phyloP scores from a whole-genome alignment of 2,329 filamentous ascomycete species.

The Colletotrichum camelliae region DNA sequence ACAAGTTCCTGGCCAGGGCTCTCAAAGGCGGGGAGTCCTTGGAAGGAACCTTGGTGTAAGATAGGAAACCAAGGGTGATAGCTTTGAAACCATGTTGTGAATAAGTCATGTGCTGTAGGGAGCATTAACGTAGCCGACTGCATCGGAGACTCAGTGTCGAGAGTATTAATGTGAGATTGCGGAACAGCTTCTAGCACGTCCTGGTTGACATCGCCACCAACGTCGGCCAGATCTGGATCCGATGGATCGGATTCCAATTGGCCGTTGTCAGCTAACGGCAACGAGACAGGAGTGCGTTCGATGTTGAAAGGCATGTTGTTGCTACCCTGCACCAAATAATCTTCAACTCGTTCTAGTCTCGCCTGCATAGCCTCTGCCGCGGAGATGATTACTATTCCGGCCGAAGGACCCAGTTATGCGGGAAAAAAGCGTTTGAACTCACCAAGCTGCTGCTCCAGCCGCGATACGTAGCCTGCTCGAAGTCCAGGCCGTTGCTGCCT shows the following conservation, averaged over 20 bases:
- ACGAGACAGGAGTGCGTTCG: neutral
- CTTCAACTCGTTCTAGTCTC: neutral
- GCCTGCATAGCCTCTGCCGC: neutral
- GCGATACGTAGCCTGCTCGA: neutral
- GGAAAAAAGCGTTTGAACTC: neutral
- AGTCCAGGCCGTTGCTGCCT: neutral
- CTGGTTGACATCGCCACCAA: neutral
- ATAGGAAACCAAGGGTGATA: neutral
- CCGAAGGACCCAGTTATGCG: neutral
- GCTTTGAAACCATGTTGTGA: neutral
- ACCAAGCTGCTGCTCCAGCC: neutral
- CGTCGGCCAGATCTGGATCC: neutral
- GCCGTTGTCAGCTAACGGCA: neutral
- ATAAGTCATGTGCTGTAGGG: accelerated
- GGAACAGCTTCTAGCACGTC: neutral
- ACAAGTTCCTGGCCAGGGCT: neutral
- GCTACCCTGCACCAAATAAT: neutral
- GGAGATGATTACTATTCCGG: neutral
- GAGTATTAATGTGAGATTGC: accelerated
- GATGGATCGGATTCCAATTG: neutral
- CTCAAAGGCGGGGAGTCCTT: accelerated
- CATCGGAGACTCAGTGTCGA: neutral
- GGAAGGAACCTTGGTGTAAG: neutral
- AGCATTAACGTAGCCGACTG: accelerated
- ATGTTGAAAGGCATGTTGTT: neutral